phyloP scores from a whole-genome alignment of 1,284 basidiomycete species.

The Cutaneotrichosporon cavernicola region DNA sequence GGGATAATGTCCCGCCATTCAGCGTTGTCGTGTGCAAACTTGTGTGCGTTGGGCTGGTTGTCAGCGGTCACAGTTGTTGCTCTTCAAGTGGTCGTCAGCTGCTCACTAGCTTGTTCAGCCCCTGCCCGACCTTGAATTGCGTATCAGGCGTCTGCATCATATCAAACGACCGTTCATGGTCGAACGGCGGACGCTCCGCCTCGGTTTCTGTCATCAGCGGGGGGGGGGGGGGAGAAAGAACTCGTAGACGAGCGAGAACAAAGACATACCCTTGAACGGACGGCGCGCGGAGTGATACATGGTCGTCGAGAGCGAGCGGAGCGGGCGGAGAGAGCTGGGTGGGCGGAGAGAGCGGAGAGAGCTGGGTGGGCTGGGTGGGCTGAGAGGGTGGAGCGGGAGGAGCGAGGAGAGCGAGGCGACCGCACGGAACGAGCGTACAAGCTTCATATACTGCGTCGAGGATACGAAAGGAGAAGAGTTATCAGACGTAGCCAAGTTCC shows the following conservation, averaged over 20 bases:
- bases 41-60: conserved; percentile 41
- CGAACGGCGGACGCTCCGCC: conserved; percentile 11
- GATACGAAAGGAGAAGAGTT: too few relatives aligned
- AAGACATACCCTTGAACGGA: conserved; percentile 6
- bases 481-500: too few relatives aligned
- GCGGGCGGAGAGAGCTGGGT: too few relatives aligned
- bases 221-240: background rate
- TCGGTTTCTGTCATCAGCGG: conserved; percentile 12
- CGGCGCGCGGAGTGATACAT: background rate
- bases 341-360: too few relatives aligned
- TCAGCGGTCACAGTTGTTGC: too few relatives aligned
- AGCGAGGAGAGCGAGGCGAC: too few relatives aligned
- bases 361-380: too few relatives aligned
- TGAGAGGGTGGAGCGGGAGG: too few relatives aligned
- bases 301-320: background rate
- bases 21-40: conserved; percentile 55
- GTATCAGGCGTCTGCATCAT: conserved; percentile 58
- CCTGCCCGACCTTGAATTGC: conserved; percentile 60
- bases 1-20: conserved; percentile 64
- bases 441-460: too few relatives aligned
- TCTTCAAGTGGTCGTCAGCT: too few relatives aligned
- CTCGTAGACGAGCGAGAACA: background rate
- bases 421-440: background rate
- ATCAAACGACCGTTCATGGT: background rate
- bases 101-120: conserved; percentile 52